phyloP scores from a whole-genome alignment of 2,329 filamentous ascomycete genomes.

The Aspergillus fumigatus region DNA sequence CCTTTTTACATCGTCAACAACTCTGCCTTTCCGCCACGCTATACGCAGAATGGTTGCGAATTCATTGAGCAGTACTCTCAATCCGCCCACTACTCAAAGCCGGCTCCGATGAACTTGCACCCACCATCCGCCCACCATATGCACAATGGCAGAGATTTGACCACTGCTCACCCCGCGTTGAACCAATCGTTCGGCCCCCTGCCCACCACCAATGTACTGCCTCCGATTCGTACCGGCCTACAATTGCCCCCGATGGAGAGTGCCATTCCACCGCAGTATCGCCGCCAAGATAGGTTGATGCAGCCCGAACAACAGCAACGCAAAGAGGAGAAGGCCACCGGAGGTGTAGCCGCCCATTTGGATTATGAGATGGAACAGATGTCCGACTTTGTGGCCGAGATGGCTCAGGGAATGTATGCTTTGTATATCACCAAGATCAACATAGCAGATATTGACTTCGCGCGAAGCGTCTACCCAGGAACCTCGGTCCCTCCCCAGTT shows the following conservation, averaged over 20 bases:
- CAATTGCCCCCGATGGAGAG: conserved; percentile 39
- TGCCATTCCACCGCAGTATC: conserved; percentile 40
- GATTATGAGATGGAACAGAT: conserved; percentile 97
- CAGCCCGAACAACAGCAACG: conserved; percentile 32
- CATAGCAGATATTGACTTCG: conserved; percentile 59
- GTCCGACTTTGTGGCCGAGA: conserved; percentile 91
- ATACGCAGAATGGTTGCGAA: conserved; percentile 41
- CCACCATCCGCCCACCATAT: conserved; percentile 25
- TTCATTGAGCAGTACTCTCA: conserved; percentile 46
- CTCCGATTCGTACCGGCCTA: conserved; percentile 38
- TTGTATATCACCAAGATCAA: conserved; percentile 52
- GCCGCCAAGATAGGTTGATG: conserved; percentile 35
- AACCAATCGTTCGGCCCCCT: conserved; percentile 33
- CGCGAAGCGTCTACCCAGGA: conserved; percentile 59
- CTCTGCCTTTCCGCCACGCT: conserved; percentile 39
- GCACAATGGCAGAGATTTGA: conserved; percentile 32
- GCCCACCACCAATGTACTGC: conserved; percentile 33
- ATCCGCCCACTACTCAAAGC: conserved; percentile 37
- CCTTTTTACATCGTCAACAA: conserved; percentile 37
- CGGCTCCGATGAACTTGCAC: conserved; percentile 31
- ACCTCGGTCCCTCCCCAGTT: conserved; percentile 66
- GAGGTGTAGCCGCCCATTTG: conserved; percentile 87
- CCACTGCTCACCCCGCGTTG: conserved; percentile 19
- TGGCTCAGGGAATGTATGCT: conserved; percentile 70
- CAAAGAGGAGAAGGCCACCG: conserved; percentile 65